Conservation (phyloP, 2,329 filamentous ascomycete genomes). For the Fusarium subglutinans region DNA sequence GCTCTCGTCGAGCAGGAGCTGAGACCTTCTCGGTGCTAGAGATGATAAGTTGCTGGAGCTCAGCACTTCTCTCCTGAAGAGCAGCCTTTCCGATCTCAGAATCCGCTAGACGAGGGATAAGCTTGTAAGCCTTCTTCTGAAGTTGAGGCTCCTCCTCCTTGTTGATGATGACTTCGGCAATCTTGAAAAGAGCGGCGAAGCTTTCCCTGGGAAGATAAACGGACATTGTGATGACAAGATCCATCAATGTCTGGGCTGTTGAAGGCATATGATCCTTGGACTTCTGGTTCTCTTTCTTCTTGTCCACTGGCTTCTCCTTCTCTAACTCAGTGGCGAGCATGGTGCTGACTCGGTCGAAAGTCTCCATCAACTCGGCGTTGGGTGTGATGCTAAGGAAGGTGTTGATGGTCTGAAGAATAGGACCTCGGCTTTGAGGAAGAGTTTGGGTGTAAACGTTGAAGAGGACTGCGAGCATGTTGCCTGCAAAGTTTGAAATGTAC, state of each 20-base stretch:
- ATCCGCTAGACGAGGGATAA: slow-evolving; percentile 88
- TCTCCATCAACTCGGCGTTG: slow-evolving; percentile 80
- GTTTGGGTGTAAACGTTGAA: slow-evolving; percentile 99
- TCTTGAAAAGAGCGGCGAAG: slow-evolving; percentile 85
- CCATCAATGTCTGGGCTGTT: slow-evolving; percentile 94
- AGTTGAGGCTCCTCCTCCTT: slow-evolving; percentile 87
- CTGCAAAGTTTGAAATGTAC: slow-evolving; percentile 81
- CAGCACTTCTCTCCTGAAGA: slow-evolving; percentile 76
- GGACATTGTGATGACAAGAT: slow-evolving; percentile 95
- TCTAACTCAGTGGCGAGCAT: slow-evolving; percentile 81
- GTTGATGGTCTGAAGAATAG: slow-evolving; percentile 94
- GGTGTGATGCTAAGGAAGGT: slow-evolving; percentile 91
- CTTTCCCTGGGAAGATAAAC: slow-evolving; percentile 90
- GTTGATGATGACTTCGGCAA: slow-evolving; percentile 83
- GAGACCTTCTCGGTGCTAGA: slow-evolving; percentile 85
- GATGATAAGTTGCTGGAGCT: slow-evolving; percentile 85
- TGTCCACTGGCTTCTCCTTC: slow-evolving; percentile 57
- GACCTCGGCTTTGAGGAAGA: slow-evolving; percentile 88
- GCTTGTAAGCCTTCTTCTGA: slow-evolving; percentile 99
- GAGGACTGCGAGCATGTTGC: slow-evolving; percentile 92
- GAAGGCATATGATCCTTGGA: slow-evolving; percentile 83
- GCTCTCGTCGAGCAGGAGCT: slow-evolving; percentile 84
- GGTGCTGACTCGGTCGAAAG: slow-evolving; percentile 85
- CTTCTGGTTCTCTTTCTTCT: slow-evolving; percentile 71
- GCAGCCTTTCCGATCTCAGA: slow-evolving; percentile 82